Conservation (phyloP, 495 filamentous ascomycete genomes). For the Elaphomyces granulatus region DNA sequence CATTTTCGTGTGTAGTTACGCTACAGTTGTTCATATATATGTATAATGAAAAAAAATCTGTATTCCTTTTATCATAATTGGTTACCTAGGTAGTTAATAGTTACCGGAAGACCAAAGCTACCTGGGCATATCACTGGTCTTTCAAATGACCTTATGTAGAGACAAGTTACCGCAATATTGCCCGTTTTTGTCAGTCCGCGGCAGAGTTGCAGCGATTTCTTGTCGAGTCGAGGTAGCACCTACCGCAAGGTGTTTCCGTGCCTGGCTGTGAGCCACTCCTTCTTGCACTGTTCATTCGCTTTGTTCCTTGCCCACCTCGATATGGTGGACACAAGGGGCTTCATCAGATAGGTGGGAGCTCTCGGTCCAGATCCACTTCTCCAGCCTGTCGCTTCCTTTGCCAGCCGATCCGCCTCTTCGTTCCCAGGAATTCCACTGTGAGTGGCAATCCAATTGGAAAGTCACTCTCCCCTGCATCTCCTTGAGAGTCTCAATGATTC, state of each 20-base stretch:
- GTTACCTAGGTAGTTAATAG: too few species aligned
- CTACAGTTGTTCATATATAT: too few species aligned
- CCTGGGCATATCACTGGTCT: too few species aligned
- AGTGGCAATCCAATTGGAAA: conserved; percentile 1
- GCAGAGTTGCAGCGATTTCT: background rate
- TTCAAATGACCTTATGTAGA: too few species aligned
- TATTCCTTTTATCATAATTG: too few species aligned
- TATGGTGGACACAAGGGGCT: background rate
- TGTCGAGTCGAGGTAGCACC: background rate
- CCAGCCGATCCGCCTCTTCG: background rate
- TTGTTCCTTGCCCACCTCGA: background rate
- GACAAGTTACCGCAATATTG: too few species aligned
- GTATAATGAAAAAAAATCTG: too few species aligned
- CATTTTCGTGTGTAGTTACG: too few species aligned
- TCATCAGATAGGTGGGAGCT: too few species aligned
- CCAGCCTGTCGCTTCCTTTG: background rate
- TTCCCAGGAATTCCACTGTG: conserved; percentile 2
- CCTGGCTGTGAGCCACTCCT: background rate
- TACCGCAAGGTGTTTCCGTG: background rate
- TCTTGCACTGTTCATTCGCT: background rate
- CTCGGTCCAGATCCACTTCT: too few species aligned
- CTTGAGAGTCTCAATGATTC: background rate
- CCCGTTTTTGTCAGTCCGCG: too few species aligned
- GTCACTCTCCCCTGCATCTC: background rate
- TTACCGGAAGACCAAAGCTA: too few species aligned